A percentile compares a stretch with the other conserved stretches of the same genome.
Evolutionary conservation across 257 asterid genomes (phyloP).

Genomic region (Capsicum baccatum): DNA sequence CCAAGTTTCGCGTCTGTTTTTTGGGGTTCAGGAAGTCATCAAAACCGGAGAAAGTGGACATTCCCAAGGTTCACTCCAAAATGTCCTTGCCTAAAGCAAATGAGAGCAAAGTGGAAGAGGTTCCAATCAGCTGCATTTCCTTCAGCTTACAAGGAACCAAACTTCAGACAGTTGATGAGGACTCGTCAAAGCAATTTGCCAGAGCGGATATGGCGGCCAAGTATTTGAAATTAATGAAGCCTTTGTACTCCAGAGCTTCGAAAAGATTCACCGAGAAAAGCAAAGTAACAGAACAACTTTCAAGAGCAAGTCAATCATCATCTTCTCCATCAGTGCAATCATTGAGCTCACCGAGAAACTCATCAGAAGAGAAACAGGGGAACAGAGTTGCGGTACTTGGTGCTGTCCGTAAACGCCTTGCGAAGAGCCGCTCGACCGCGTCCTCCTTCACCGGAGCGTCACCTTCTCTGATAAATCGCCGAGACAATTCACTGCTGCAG

Average conservation of each 20-base stretch:
- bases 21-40: constrained; percentile 61
- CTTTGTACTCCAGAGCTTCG: constrained; percentile 57
- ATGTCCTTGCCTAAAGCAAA: background rate
- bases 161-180: constrained; percentile 29
- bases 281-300: constrained; percentile 33
- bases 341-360: constrained; percentile 47
- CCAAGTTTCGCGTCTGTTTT: constrained; percentile 58
- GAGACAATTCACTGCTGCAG: constrained; percentile 65
- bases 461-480: constrained; percentile 44
- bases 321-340: constrained; percentile 53
- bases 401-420: constrained; percentile 53
- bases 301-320: constrained; percentile 39
- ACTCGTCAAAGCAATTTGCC: constrained; percentile 38
- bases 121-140: constrained; percentile 32
- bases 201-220: constrained; percentile 51
- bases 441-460: constrained; percentile 40
- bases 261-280: constrained; percentile 47
- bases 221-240: constrained; percentile 67
- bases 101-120: background rate
- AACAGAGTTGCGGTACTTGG: constrained; percentile 55
- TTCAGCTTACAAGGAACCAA: background rate
- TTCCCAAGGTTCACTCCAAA: constrained; percentile 32
- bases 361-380: constrained; percentile 45
- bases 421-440: constrained; percentile 72
- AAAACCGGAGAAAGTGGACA: constrained; percentile 43